phyloP scores from a whole-genome alignment of 2,329 filamentous ascomycete species.

The Amphichorda felina region DNA sequence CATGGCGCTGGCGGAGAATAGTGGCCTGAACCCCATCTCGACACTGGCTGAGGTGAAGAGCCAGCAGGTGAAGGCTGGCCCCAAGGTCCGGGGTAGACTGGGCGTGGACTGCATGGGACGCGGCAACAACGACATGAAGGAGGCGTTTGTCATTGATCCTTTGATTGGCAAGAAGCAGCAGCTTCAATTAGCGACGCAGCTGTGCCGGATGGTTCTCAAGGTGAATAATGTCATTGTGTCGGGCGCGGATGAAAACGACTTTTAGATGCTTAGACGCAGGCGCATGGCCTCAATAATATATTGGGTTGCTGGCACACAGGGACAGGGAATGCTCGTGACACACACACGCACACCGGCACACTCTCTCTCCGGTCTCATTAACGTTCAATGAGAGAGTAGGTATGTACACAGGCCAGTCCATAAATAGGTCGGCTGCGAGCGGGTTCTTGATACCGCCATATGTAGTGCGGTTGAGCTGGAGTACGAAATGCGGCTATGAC shows the following conservation, averaged over 20 bases:
- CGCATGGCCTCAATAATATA: not conserved
- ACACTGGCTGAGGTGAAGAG: constrained; percentile 93
- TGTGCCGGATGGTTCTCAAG: constrained; percentile 97
- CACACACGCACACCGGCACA: too few relatives aligned
- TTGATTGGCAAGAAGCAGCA: constrained; percentile 98
- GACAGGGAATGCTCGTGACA: too few relatives aligned
- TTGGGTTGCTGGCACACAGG: too few relatives aligned
- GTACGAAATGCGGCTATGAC: too few relatives aligned
- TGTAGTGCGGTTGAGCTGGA: too few relatives aligned
- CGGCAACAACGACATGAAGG: constrained; percentile 93
- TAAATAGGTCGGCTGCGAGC: too few relatives aligned
- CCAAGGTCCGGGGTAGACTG: constrained; percentile 44
- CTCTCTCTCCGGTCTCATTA: too few relatives aligned
- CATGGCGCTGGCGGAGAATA: constrained; percentile 96
- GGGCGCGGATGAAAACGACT: constrained; percentile 78
- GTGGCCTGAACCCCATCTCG: constrained; percentile 88
- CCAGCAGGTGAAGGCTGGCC: constrained; percentile 72
- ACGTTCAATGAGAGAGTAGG: too few relatives aligned
- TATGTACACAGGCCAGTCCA: too few relatives aligned
- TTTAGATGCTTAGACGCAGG: constrained; percentile 34
- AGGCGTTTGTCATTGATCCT: constrained; percentile 96
- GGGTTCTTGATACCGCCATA: too few relatives aligned
- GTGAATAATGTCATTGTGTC: constrained; percentile 93
- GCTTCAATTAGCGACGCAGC: constrained; percentile 86
- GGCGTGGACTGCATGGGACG: constrained; percentile 97